Percentiles rank a stretch among this genome's conserved stretches.
phyloP scores from a whole-genome alignment of 148 eudicot genomes.

The Cornus controversa region DNA sequence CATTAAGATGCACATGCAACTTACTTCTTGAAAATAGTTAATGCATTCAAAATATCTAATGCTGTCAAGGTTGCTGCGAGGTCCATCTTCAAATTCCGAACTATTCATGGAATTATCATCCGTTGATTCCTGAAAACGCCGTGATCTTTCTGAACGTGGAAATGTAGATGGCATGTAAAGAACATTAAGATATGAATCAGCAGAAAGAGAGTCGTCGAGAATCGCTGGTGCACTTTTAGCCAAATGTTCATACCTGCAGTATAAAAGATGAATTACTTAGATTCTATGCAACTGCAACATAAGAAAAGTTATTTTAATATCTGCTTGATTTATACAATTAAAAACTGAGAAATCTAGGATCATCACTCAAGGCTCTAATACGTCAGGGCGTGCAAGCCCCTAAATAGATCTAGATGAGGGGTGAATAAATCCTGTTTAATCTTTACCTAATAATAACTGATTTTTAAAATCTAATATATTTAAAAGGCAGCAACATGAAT shows the following conservation, averaged over 20 bases:
- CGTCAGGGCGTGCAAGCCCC: too few relatives aligned
- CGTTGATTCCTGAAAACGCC: slow-evolving; percentile 57
- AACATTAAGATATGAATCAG: slow-evolving; percentile 97
- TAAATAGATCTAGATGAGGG: too few relatives aligned
- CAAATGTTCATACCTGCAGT: slow-evolving; percentile 88
- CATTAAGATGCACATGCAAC: slow-evolving; percentile 13
- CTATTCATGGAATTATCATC: slow-evolving; percentile 48
- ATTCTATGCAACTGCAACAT: slow-evolving; percentile 1
- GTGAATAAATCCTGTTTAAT: too few relatives aligned
- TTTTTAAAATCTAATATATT: too few relatives aligned
- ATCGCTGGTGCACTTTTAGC: slow-evolving; percentile 97
- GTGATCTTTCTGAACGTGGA: slow-evolving; percentile 93
- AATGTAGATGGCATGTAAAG: slow-evolving; percentile 94
- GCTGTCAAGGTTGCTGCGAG: slow-evolving; percentile 90
- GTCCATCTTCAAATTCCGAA: slow-evolving; percentile 70
- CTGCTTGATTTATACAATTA: neutral
- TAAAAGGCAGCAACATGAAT: too few relatives aligned
- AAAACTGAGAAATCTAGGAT: neutral
- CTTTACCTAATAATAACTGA: too few relatives aligned
- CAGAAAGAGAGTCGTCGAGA: slow-evolving; percentile 94
- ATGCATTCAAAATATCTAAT: slow-evolving; percentile 86
- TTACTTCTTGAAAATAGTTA: slow-evolving; percentile 88
- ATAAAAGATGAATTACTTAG: slow-evolving; percentile 18
- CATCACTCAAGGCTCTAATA: too few relatives aligned
- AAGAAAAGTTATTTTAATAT: neutral